Evolutionary conservation across 306 rosid genomes (phyloP), one percentile per base, ranked within the genome.

Genomic region (Cucurbita argyrosperma): DNA sequence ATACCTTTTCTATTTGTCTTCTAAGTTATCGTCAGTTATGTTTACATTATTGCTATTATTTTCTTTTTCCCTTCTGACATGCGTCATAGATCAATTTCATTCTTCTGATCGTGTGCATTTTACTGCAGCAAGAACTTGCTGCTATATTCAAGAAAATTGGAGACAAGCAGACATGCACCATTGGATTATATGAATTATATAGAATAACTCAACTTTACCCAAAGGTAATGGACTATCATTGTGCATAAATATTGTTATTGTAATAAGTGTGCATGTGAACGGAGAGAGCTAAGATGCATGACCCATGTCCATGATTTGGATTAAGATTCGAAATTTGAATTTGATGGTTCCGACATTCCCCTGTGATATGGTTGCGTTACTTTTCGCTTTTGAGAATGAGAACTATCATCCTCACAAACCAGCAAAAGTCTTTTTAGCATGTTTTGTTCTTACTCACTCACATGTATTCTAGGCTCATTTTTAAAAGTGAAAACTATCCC

Each of bases 121-220:
- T 69, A 14, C 46, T 79, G 57, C 86, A 95, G 99, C 97, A 88
- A 95, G 99, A 95, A 85, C 92, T 95, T 76, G 99, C 93, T 81
- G 96, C 99, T 39, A 95, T 95, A 81, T 95, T 95, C 82, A 95
- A 95, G 87, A 95, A 95, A 88, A 95, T 95, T 70, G 99, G 99
- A 6, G 99, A 95, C 80, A 95, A 95, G 89, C 99, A 95, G 84
- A 95, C 97, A 37, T 95, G 99, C 84, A 83, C 91, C 61, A 95
- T 88, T 82, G 99, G 99, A 81, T 86, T 95, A 26, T 87, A 85
- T 76, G 99, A 95, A 71, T 84, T 95, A 18, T 95, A 91, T 79
- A 92, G 96, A 59, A 95, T 95, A 59, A 95, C 97, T 72, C 99
- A 95, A 49, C 85, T 95, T 76, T 95, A 95, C 87, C 99, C 99